Evolutionary conservation across 495 filamentous ascomycete species (phyloP).

Genomic region (Aspergillus ostianus): DNA sequence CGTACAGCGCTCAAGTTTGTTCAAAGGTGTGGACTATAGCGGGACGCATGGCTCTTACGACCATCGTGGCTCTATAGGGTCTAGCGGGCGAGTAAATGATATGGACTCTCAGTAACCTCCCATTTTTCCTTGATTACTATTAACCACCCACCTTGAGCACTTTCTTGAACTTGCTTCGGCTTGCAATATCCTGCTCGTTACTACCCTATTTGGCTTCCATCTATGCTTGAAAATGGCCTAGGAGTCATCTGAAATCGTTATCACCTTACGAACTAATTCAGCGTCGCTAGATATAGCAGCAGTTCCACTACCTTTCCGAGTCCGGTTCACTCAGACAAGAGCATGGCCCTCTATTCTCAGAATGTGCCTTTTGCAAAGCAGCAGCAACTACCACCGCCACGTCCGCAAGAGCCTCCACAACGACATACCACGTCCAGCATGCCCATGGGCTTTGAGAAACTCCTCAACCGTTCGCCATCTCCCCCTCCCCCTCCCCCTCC

Average conservation of each 20-base stretch:
- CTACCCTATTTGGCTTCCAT: slow-evolving; percentile 1
- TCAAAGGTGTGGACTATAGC: slow-evolving; percentile 19
- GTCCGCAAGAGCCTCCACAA: not conserved
- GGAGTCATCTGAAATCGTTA: not conserved
- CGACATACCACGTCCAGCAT: slow-evolving; percentile 31
- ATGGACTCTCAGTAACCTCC: slow-evolving; percentile 43
- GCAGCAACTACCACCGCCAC: slow-evolving; percentile 1
- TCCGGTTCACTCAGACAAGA: slow-evolving; percentile 36
- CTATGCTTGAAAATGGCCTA: not conserved
- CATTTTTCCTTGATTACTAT: slow-evolving; percentile 12
- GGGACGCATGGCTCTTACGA: slow-evolving; percentile 21
- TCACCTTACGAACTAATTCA: slow-evolving; percentile 12
- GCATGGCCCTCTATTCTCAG: slow-evolving; percentile 18
- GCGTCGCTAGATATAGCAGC: slow-evolving; percentile 28
- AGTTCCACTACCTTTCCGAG: slow-evolving; percentile 33
- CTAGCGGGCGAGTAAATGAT: slow-evolving; percentile 31
- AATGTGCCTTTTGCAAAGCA: slow-evolving; percentile 13
- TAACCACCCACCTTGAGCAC: not conserved
- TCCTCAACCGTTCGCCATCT: slow-evolving; percentile 39
- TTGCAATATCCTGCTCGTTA: not conserved
- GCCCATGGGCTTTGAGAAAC: slow-evolving; percentile 42
- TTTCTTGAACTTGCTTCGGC: slow-evolving; percentile 1
- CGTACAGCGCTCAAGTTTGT: slow-evolving; percentile 24
- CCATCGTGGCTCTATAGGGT: slow-evolving; percentile 27
- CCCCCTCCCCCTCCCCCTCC: slow-evolving; percentile 31